A percentile compares a stretch with the other conserved stretches of the same genome.
These are phyloP conservation scores for Fusarium kyushuense DNA, from an alignment of 2,329 filamentous ascomycete genomes.

Conservation along the genomic window DNA sequence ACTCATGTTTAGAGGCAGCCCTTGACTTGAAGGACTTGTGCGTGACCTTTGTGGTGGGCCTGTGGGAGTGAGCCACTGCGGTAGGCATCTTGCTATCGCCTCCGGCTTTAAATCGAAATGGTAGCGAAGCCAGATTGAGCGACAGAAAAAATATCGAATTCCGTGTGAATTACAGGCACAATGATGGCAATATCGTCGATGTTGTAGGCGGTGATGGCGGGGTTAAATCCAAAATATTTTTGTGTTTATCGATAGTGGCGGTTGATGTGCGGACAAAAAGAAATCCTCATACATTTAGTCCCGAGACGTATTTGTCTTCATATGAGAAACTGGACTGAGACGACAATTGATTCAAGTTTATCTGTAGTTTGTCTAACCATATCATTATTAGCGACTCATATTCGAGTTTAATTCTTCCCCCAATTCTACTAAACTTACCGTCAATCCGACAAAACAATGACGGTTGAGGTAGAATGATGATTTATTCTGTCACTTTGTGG, in stretches of 20 bases:
- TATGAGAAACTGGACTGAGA: background rate
- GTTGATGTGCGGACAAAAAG: conserved; percentile 12
- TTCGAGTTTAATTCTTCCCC: no score
- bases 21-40: conserved; percentile 95
- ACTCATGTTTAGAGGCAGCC: conserved; percentile 86
- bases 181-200: conserved; percentile 48
- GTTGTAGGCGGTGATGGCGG: conserved; percentile 51
- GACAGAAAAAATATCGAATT: conserved; percentile 19
- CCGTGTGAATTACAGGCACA: conserved; percentile 23
- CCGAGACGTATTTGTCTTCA: background rate
- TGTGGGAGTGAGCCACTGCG: conserved; percentile 82
- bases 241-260: conserved; percentile 54
- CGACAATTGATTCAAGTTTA: background rate
- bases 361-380: background rate
- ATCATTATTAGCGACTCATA: no score
- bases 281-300: background rate
- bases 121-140: conserved; percentile 74
- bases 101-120: conserved; percentile 90
- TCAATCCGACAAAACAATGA: background rate
- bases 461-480: background rate
- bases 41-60: conserved; percentile 87
- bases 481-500: background rate
- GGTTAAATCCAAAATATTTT: conserved; percentile 56
- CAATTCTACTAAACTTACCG: background rate
- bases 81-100: conserved; percentile 80